phyloP scores from a whole-genome alignment of 2,329 filamentous ascomycete genomes.

The Phialophora tarda region DNA sequence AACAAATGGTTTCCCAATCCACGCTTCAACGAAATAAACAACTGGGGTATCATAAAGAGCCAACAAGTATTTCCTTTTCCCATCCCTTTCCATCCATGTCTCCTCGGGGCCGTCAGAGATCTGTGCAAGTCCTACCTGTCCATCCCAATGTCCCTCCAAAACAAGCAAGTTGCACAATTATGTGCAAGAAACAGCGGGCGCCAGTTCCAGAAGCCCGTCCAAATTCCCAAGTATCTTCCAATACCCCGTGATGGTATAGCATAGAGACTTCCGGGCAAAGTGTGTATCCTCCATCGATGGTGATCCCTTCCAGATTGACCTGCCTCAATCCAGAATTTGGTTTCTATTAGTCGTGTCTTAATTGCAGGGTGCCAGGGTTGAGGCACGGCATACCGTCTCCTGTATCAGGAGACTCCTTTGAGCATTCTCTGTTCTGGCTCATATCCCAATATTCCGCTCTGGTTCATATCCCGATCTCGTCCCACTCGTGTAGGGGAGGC shows the following conservation, averaged over 20 bases:
- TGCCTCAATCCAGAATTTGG: not conserved
- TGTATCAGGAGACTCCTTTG: not conserved
- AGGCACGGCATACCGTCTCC: not conserved
- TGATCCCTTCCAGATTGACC: not conserved
- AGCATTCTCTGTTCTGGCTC: not conserved
- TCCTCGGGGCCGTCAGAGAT: not conserved
- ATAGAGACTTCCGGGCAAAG: not conserved
- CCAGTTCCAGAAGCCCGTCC: not conserved
- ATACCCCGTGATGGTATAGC: not conserved
- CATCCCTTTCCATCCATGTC: not conserved
- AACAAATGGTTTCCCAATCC: not conserved
- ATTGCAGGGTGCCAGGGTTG: not conserved
- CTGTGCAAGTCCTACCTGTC: not conserved
- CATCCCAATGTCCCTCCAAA: not conserved
- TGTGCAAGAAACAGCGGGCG: not conserved
- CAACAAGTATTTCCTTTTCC: slow-evolving; percentile 4
- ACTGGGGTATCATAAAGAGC: slow-evolving; percentile 1
- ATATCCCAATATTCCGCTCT: slow-evolving; percentile 21
- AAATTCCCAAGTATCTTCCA: not conserved
- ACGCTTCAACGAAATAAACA: not conserved
- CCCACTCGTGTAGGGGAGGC: slow-evolving; percentile 39
- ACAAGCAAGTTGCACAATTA: not conserved
- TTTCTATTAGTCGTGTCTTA: not conserved
- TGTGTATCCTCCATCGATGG: not conserved
- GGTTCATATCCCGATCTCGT: slow-evolving; percentile 30